Percentiles rank a stretch among this genome's conserved stretches.
Evolutionary conservation across 352 stramenopile species (phyloP).

Genomic region (Globisporangium nunn): DNA sequence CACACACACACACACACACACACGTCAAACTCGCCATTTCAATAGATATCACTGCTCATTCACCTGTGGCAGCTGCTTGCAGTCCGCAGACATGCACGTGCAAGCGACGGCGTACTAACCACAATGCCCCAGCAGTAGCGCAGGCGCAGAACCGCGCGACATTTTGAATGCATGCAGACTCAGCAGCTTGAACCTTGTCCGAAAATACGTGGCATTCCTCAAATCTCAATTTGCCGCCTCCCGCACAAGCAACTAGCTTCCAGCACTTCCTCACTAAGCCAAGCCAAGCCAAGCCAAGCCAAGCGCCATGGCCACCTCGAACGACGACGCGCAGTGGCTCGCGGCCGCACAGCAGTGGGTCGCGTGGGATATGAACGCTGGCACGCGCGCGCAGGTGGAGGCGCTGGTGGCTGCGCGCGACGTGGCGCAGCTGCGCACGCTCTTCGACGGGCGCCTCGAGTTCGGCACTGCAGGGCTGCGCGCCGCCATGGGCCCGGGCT

Average conservation of each 20-base stretch:
- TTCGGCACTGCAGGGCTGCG: slow-evolving; percentile 91
- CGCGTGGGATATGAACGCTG: slow-evolving; percentile 80
- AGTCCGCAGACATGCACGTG: too few species aligned
- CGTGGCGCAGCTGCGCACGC: slow-evolving; percentile 34
- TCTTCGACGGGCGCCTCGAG: slow-evolving; percentile 80
- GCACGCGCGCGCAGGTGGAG: slow-evolving; percentile 63
- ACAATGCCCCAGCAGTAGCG: too few species aligned
- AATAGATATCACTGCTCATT: too few species aligned
- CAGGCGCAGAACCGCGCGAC: too few species aligned
- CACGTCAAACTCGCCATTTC: too few species aligned
- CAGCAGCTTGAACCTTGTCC: too few species aligned
- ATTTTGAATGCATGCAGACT: too few species aligned
- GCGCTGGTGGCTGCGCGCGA: slow-evolving; percentile 53
- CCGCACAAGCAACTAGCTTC: background rate
- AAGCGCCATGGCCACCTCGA: background rate
- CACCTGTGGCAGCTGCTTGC: too few species aligned
- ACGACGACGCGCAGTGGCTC: slow-evolving; percentile 39
- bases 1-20: too few species aligned
- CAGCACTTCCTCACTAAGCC: background rate
- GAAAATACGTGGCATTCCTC: background rate
- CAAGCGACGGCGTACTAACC: too few species aligned
- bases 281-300: background rate
- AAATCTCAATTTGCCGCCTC: background rate
- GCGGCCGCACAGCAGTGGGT: slow-evolving; percentile 65
- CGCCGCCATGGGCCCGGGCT: slow-evolving; percentile 84